Evolutionary conservation across 1,139 yeast species (phyloP), one percentile per base, ranked within the genome.

Genomic region (Taphrina communis): DNA sequence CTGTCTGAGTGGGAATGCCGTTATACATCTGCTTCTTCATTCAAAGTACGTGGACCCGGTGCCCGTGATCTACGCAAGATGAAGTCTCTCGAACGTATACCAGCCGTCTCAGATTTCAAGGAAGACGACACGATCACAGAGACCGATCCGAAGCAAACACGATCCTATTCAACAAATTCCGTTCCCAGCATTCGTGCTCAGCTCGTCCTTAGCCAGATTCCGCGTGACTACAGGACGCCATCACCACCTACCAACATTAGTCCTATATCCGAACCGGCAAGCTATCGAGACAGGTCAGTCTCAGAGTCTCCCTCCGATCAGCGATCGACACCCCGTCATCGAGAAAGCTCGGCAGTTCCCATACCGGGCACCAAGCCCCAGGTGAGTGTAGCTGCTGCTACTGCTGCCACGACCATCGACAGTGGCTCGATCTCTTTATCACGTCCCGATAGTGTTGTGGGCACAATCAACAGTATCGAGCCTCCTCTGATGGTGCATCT

Each of bases 21-120:
- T 14, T 63, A 55, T 21, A 63, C 67, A 12, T 63, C 67, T 19
- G 67, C 67, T 35, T 63, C 67, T 1, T 63, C 67, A 5, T 63
- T 63, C 67, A 63, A 63, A 46, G 67, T 63, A 14, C 67, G 67
- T 38, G 67, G 67, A 11, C 67, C 67, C 12, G 67, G 67, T 31
- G 62, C 62, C 11, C 39, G 42, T 21, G 53, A 58, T 9, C 42
- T 58, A 12, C 51, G 62, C 4, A 42, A 44, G 31, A 44, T 46
- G 36, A 53, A 55, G 44, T 42, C 52, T 8, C 56, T 44, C 17
- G 67, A 63, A 36, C 48, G 61, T 4, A 53, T 57, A 2, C 56
- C 61, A 19, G 55, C 42, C 48, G 56, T 41, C 19, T 41, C 61
- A 17, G 56, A 42, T n/a, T 25, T 48, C 8, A 11, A 25, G 14